Evolutionary conservation across 1,284 basidiomycete species (phyloP).

Genomic region (Ganoderma resinaceum): DNA sequence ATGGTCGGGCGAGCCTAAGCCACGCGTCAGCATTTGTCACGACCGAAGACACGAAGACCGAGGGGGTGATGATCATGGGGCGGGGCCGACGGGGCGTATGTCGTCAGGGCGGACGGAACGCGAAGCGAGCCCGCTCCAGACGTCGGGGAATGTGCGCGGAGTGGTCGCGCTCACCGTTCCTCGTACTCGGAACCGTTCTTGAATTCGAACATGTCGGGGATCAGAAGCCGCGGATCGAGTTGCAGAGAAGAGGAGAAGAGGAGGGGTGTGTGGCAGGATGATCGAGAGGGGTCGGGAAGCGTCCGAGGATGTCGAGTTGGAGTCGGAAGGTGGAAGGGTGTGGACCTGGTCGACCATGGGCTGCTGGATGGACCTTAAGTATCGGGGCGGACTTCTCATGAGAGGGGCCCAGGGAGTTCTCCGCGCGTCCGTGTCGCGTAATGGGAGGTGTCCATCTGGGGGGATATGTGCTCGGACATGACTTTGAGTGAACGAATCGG

Average conservation of each 20-base stretch:
- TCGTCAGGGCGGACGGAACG: slow-evolving; percentile 5
- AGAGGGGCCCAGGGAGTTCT: slow-evolving; percentile 11
- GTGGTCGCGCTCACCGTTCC: slow-evolving; percentile 34
- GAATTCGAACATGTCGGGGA: slow-evolving; percentile 34
- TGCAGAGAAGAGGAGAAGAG: slow-evolving; percentile 23
- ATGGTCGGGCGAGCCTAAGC: slow-evolving; percentile 41
- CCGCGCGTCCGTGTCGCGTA: slow-evolving; percentile 29
- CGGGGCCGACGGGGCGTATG: background rate
- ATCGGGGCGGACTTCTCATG: slow-evolving; percentile 19
- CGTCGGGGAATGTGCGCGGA: slow-evolving; percentile 1
- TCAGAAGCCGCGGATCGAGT: slow-evolving; percentile 24
- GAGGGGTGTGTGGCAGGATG: slow-evolving; percentile 14
- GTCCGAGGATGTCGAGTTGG: slow-evolving; percentile 16
- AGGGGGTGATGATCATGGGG: background rate
- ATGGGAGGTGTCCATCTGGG: slow-evolving; percentile 27
- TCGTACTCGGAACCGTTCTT: slow-evolving; percentile 42
- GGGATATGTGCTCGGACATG: slow-evolving; percentile 31
- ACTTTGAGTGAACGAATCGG: slow-evolving; percentile 30
- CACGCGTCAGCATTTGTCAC: slow-evolving; percentile 10
- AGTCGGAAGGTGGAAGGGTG: slow-evolving; percentile 14
- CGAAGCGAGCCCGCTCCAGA: background rate
- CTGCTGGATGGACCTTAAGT: slow-evolving; percentile 23
- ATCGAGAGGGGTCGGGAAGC: slow-evolving; percentile 28
- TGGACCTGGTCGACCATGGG: slow-evolving; percentile 14
- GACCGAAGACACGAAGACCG: background rate